phyloP scores from a whole-genome alignment of 2,329 filamentous ascomycete genomes.

The Ophiostoma australiae region DNA sequence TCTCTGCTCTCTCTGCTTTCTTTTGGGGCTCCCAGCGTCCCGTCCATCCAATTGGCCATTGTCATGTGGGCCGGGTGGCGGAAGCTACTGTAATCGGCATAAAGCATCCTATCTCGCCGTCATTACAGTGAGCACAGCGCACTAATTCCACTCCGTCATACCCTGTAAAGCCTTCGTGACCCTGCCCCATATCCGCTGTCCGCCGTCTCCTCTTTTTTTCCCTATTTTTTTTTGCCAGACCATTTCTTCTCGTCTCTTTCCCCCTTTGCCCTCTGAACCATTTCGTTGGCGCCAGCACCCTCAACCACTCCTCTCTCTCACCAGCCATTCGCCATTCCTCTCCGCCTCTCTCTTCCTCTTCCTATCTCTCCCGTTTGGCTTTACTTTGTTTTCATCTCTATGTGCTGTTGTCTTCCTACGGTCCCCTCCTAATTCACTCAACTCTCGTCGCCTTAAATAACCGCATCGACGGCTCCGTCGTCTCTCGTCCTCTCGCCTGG shows the following conservation, averaged over 20 bases:
- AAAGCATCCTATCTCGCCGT: neutral
- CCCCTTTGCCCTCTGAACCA: neutral
- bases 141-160: neutral
- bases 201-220: conserved; percentile 15
- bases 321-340: neutral
- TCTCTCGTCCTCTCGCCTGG: neutral
- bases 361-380: neutral
- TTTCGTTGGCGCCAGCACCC: neutral
- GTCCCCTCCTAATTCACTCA: neutral
- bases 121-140: neutral
- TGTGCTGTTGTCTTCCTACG: neutral
- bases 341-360: neutral
- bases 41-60: neutral
- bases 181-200: neutral
- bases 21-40: neutral
- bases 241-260: conserved; percentile 14
- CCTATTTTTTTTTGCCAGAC: conserved; percentile 13
- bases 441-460: neutral
- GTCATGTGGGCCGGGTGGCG: conserved; percentile 2
- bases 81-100: neutral
- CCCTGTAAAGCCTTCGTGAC: neutral
- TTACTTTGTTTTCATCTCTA: neutral
- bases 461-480: neutral
- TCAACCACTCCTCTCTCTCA: neutral
- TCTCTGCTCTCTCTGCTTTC: neutral